Evolutionary conservation across 768 basidiomycete genomes (phyloP).

Genomic region (Chalciporus piperatus): DNA sequence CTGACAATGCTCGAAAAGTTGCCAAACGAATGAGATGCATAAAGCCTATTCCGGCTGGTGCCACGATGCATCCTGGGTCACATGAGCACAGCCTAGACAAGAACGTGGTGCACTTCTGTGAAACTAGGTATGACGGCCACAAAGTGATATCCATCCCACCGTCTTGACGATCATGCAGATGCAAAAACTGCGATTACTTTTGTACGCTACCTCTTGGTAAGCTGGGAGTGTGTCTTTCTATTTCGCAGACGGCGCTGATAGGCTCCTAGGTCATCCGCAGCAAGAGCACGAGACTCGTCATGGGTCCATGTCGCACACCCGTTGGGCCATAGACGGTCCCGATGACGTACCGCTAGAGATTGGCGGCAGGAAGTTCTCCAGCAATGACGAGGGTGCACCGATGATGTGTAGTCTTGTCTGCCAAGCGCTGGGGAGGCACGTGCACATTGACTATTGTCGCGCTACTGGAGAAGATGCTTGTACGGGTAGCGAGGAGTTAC

Average conservation of each 20-base stretch:
- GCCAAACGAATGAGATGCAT: slow-evolving; percentile 46
- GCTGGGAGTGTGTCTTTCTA: neutral
- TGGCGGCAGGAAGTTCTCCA: slow-evolving; percentile 54
- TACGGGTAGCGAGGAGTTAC: slow-evolving; percentile 36
- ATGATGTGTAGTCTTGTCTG: slow-evolving; percentile 64
- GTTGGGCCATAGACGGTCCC: slow-evolving; percentile 55
- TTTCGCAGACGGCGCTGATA: fast-evolving
- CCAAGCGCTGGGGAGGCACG: slow-evolving; percentile 54
- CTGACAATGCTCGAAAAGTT: slow-evolving; percentile 24
- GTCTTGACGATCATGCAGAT: slow-evolving; percentile 31
- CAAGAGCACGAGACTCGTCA: slow-evolving; percentile 62
- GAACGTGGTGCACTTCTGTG: slow-evolving; percentile 48
- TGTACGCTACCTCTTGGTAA: slow-evolving; percentile 56
- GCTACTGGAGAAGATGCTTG: slow-evolving; percentile 38
- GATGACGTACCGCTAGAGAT: slow-evolving; percentile 52
- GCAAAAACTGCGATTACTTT: slow-evolving; percentile 55
- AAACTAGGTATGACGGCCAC: slow-evolving; percentile 16
- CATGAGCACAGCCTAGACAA: slow-evolving; percentile 44
- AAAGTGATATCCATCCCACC: neutral
- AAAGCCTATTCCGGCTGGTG: slow-evolving; percentile 39
- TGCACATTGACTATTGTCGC: slow-evolving; percentile 57
- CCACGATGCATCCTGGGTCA: slow-evolving; percentile 36
- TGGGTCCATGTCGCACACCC: slow-evolving; percentile 59
- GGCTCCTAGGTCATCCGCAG: slow-evolving; percentile 49
- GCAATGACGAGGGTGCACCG: slow-evolving; percentile 56